Evolutionary conservation across 1,284 basidiomycete genomes (phyloP).

Genomic region (Ustilago nuda): DNA sequence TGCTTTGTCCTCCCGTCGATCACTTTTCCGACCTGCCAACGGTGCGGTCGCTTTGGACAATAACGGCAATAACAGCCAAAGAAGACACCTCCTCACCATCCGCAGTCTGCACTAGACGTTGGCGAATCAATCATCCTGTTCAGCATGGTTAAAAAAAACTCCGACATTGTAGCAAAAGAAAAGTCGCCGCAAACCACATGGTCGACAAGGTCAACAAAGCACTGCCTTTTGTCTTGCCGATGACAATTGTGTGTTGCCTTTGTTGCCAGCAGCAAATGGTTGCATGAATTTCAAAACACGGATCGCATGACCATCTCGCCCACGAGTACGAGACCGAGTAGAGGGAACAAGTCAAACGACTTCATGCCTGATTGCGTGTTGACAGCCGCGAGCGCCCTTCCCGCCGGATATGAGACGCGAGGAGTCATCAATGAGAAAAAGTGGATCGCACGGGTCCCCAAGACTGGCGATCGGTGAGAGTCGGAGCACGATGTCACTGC

Average conservation of each 20-base stretch:
- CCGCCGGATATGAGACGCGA: slow-evolving; percentile 8
- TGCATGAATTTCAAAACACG: not conserved
- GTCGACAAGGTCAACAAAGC: not conserved
- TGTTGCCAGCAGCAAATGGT: not conserved
- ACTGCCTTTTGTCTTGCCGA: not conserved
- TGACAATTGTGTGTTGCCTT: not conserved
- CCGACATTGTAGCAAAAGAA: not conserved
- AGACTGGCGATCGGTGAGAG: too few relatives aligned
- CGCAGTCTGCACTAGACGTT: too few relatives aligned
- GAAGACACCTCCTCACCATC: too few relatives aligned
- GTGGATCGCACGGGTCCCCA: too few relatives aligned
- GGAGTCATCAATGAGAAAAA: too few relatives aligned
- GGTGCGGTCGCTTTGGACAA: not conserved
- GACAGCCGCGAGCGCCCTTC: slow-evolving; percentile 10
- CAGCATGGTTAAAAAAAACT: not conserved
- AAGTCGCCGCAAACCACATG: not conserved
- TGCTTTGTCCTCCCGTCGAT: too few relatives aligned
- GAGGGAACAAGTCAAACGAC: not conserved
- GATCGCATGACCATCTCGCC: not conserved
- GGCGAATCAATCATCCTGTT: not conserved
- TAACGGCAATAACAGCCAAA: not conserved
- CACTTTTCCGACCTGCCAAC: too few relatives aligned
- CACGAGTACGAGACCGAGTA: not conserved
- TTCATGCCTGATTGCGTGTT: slow-evolving; percentile 12
- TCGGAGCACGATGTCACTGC: too few relatives aligned